These are phyloP conservation scores for Ogataea paradorogensis DNA, from an alignment of 805 yeast species.

Conservation along the genomic window DNA sequence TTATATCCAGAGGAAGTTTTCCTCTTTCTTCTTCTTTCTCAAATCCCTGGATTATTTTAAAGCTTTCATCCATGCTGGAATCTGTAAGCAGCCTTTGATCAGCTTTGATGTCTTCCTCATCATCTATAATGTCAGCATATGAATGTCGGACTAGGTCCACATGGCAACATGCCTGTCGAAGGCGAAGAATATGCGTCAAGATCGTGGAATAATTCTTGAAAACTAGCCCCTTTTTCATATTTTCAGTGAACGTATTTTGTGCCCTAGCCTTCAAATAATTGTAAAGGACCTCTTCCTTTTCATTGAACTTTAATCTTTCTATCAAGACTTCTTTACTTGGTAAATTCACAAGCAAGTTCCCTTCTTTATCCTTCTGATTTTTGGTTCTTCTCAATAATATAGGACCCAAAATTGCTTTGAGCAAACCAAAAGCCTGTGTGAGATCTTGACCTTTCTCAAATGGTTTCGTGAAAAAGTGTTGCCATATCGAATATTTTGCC, in stretches of 20 bases:
- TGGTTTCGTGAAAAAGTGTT: conserved; percentile 76
- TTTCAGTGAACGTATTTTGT: conserved; percentile 55
- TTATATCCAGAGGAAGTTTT: conserved; percentile 25
- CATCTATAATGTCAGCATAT: conserved; percentile 33
- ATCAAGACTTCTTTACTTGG: conserved; percentile 75
- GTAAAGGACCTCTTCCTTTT: conserved; percentile 64
- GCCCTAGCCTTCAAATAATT: conserved; percentile 68
- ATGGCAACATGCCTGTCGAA: conserved; percentile 89
- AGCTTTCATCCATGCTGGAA: conserved; percentile 20
- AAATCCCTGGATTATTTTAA: conserved; percentile 20
- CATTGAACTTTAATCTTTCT: conserved; percentile 64
- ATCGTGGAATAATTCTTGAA: conserved; percentile 73
- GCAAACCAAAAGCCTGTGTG: conserved; percentile 72
- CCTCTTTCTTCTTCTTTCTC: conserved; percentile 28
- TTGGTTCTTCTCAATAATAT: conserved; percentile 82
- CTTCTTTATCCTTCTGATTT: conserved; percentile 71
- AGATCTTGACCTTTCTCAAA: conserved; percentile 67
- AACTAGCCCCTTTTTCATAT: conserved; percentile 63
- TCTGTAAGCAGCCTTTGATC: conserved; percentile 7
- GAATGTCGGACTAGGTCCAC: conserved; percentile 52
- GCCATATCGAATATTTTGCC: conserved; percentile 84
- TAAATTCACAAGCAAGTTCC: conserved; percentile 67
- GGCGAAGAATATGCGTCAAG: conserved; percentile 74
- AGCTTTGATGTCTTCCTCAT: conserved; percentile 44
- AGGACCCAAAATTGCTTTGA: conserved; percentile 84